phyloP scores from a whole-genome alignment of 257 asterid genomes.

The Striga asiatica region DNA sequence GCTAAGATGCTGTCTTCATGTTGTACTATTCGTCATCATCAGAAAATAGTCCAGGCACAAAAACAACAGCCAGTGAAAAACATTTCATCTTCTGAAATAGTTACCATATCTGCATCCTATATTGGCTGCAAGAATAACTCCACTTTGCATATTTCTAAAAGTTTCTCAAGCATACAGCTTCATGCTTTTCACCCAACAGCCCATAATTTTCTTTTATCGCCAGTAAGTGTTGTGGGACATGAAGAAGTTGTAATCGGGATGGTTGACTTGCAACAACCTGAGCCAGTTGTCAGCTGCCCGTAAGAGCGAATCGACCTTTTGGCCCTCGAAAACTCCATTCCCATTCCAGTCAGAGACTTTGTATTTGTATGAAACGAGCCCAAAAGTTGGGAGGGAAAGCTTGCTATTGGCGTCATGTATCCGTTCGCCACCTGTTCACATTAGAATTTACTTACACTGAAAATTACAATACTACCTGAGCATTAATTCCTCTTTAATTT shows the following conservation, averaged over 20 bases:
- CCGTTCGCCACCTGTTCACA: conserved; percentile 23
- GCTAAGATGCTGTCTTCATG: too few relatives aligned
- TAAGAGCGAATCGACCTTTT: conserved; percentile 44
- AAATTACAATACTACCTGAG: background rate
- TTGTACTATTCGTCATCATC: too few relatives aligned
- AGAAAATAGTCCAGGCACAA: too few relatives aligned
- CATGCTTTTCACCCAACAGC: too few relatives aligned
- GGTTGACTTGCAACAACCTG: conserved; percentile 48
- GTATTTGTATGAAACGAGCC: conserved; percentile 72
- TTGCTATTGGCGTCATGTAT: conserved; percentile 27
- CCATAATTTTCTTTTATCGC: conserved; percentile 41
- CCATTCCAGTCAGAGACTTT: conserved; percentile 44
- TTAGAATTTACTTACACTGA: conserved; percentile 14
- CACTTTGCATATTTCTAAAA: too few relatives aligned
- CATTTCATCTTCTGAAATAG: too few relatives aligned
- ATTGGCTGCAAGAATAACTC: too few relatives aligned
- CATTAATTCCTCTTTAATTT: background rate
- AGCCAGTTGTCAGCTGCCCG: conserved; percentile 78
- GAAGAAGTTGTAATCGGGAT: conserved; percentile 67
- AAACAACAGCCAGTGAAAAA: too few relatives aligned
- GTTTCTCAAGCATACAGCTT: too few relatives aligned
- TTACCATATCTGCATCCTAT: too few relatives aligned
- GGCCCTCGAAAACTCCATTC: conserved; percentile 37
- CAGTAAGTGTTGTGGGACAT: conserved; percentile 36
- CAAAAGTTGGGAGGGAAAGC: conserved; percentile 58